Evolutionary conservation across 2,329 filamentous ascomycete species (phyloP).

Genomic region (Aspergillus nomiae): DNA sequence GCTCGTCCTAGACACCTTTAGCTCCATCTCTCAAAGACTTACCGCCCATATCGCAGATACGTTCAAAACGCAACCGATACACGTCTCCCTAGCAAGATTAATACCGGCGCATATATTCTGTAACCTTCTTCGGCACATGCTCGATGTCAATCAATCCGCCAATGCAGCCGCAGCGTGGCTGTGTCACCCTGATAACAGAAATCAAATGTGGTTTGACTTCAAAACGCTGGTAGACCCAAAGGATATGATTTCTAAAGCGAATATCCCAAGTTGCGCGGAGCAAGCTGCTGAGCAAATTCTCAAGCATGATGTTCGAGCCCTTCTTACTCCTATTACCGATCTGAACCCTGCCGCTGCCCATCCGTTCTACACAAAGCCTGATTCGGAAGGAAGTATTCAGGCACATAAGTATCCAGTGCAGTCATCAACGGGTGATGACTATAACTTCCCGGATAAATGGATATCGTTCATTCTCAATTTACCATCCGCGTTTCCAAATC

Average conservation of each 20-base stretch:
- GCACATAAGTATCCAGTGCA: constrained; percentile 41
- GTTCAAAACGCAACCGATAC: constrained; percentile 79
- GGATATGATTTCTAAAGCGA: constrained; percentile 44
- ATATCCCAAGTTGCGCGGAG: constrained; percentile 43
- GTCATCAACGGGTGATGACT: constrained; percentile 39
- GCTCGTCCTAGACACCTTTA: constrained; percentile 80
- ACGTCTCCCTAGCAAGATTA: constrained; percentile 85
- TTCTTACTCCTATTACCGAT: constrained; percentile 44
- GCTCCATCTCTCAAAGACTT: constrained; percentile 80
- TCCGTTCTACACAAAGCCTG: constrained; percentile 38
- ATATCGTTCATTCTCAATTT: constrained; percentile 47
- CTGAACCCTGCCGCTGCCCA: constrained; percentile 29
- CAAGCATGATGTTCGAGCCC: constrained; percentile 46
- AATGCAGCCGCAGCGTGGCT: constrained; percentile 94
- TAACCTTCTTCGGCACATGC: constrained; percentile 78
- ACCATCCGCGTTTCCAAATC: constrained; percentile 41
- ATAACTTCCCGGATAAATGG: constrained; percentile 53
- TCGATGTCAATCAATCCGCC: constrained; percentile 89
- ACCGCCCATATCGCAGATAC: constrained; percentile 80
- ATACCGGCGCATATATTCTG: constrained; percentile 88
- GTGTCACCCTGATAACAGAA: constrained; percentile 82
- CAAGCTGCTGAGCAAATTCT: constrained; percentile 40
- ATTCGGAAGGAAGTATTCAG: constrained; percentile 32
- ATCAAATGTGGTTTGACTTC: constrained; percentile 94
- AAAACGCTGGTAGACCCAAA: constrained; percentile 41